These are phyloP conservation scores for Nigrospora osmanthi DNA, from an alignment of 2,329 filamentous ascomycete genomes.

Conservation along the genomic window DNA sequence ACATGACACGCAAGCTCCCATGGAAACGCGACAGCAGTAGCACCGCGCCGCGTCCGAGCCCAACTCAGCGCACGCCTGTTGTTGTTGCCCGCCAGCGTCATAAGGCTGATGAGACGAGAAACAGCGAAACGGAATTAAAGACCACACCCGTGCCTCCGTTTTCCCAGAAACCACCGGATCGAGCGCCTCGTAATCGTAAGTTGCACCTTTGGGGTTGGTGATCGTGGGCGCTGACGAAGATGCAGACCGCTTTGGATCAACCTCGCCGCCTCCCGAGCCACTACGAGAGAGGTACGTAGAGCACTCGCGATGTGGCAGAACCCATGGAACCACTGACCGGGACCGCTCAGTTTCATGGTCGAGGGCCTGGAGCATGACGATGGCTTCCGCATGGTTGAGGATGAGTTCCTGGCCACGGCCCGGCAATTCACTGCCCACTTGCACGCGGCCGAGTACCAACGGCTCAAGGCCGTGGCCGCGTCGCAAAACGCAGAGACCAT, in stretches of 20 bases:
- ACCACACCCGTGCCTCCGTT: too few species aligned
- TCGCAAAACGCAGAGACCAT: slow-evolving; percentile 45
- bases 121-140: too few species aligned
- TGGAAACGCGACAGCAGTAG: slow-evolving; percentile 29
- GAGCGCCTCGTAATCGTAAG: too few species aligned
- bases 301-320: neutral
- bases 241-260: slow-evolving; percentile 32
- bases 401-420: slow-evolving; percentile 64
- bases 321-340: slow-evolving; percentile 3
- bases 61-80: neutral
- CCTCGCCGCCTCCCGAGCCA: slow-evolving; percentile 43
- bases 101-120: too few species aligned
- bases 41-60: slow-evolving; percentile 7
- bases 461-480: slow-evolving; percentile 47
- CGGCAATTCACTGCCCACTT: slow-evolving; percentile 66
- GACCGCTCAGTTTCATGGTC: slow-evolving; percentile 48
- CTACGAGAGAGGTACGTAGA: slow-evolving; percentile 34
- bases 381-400: slow-evolving; percentile 74
- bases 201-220: too few species aligned
- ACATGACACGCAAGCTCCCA: slow-evolving; percentile 44
- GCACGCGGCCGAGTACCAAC: slow-evolving; percentile 69
- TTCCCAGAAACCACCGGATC: too few species aligned
- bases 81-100: neutral
- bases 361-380: slow-evolving; percentile 62
- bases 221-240: neutral